phyloP scores from a whole-genome alignment of 805 yeast species.

The Vanderwaltozyma polyspora region DNA sequence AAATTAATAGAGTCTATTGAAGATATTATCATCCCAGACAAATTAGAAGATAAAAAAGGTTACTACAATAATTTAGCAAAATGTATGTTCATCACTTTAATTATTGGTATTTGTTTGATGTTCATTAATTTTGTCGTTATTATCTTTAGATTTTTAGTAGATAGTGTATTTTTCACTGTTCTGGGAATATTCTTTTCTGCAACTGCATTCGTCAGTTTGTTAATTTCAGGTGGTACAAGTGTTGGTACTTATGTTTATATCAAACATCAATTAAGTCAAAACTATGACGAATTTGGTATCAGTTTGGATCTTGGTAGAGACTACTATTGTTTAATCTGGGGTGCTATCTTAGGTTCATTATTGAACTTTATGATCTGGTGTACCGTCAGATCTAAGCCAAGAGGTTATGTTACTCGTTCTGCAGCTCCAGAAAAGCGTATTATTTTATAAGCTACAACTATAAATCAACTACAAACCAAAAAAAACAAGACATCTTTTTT shows the following conservation, averaged over 20 bases:
- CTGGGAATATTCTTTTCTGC: slow-evolving; percentile 36
- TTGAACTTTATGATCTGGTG: slow-evolving; percentile 32
- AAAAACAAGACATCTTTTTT: no score
- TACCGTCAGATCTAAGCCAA: slow-evolving; percentile 12
- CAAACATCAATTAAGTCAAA: slow-evolving; percentile 40
- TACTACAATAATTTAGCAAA: slow-evolving; percentile 38
- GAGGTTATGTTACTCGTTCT: slow-evolving; percentile 7
- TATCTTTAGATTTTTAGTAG: slow-evolving; percentile 26
- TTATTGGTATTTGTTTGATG: slow-evolving; percentile 37
- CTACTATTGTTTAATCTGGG: slow-evolving; percentile 57
- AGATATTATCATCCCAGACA: slow-evolving; percentile 41
- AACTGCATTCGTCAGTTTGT: slow-evolving; percentile 30
- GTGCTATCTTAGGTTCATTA: slow-evolving; percentile 39
- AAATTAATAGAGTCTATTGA: slow-evolving; percentile 13
- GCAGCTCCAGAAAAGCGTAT: slow-evolving; percentile 4
- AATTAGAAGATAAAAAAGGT: slow-evolving; percentile 35
- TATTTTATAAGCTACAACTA: slow-evolving; percentile 1
- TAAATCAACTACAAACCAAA: no score
- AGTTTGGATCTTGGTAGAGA: slow-evolving; percentile 37
- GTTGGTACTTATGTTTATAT: slow-evolving; percentile 51
- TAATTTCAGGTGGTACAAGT: slow-evolving; percentile 41
- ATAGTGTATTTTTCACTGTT: slow-evolving; percentile 36
- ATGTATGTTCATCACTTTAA: slow-evolving; percentile 47
- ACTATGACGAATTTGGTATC: slow-evolving; percentile 41
- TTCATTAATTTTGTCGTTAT: slow-evolving; percentile 31